Percentiles rank a stretch among this genome's conserved stretches.
Evolutionary conservation across 108 stramenopile species (phyloP).

Genomic region (Cyclostephanos tholiformis): DNA sequence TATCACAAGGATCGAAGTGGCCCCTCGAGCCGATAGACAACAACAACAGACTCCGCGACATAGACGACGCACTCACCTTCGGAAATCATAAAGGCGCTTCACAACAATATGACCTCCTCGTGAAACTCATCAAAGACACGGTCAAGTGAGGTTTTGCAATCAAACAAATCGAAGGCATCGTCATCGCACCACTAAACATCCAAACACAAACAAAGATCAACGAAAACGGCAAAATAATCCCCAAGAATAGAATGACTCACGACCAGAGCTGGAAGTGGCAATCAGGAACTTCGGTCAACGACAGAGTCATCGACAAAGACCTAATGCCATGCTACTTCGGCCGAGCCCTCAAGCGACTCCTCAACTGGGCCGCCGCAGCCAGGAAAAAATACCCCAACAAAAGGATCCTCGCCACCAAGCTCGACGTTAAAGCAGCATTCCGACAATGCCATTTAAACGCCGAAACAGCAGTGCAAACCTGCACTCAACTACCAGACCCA

Average conservation of each 20-base stretch:
- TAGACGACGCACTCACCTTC: slow-evolving; percentile 13
- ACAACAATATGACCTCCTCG: slow-evolving; percentile 3
- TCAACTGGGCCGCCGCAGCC: slow-evolving; percentile 13
- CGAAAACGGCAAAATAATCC: neutral
- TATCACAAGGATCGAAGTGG: slow-evolving; percentile 11
- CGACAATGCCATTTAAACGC: slow-evolving; percentile 3
- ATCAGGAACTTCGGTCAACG: slow-evolving; percentile 16
- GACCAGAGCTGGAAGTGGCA: slow-evolving; percentile 17
- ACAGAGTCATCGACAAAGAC: neutral
- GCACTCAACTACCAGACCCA: slow-evolving; percentile 10
- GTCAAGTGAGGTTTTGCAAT: slow-evolving; percentile 13
- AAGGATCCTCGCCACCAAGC: slow-evolving; percentile 7
- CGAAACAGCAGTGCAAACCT: slow-evolving; percentile 5
- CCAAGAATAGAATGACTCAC: slow-evolving; percentile 9
- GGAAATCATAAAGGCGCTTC: slow-evolving; percentile 34
- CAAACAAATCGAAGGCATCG: neutral
- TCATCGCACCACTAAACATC: slow-evolving; percentile 11
- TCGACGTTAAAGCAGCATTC: slow-evolving; percentile 11
- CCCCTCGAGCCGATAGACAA: slow-evolving; percentile 4
- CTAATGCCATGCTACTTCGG: slow-evolving; percentile 22
- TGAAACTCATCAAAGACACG: slow-evolving; percentile 2
- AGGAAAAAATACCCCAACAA: neutral
- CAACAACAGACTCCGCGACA: slow-evolving; percentile 1
- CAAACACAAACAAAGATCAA: slow-evolving; percentile 16
- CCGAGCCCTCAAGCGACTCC: neutral